Evolutionary conservation across 192 early-diverging fungal genomes (phyloP).

Genomic region (Chytriomyces confervae): DNA sequence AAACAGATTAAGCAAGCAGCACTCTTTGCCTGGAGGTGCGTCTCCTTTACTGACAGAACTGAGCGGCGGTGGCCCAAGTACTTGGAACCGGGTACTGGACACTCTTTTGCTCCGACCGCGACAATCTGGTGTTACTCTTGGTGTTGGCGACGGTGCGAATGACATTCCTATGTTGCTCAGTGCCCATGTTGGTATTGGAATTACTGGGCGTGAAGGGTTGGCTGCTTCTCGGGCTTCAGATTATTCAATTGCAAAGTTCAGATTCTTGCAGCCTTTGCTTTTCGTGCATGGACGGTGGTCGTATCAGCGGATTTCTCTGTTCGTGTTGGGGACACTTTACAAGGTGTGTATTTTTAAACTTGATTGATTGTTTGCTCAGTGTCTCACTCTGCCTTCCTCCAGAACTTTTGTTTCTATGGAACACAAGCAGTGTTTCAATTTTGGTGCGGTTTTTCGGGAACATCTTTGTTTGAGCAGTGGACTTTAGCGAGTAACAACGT

Average conservation of each 20-base stretch:
- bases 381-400: neutral
- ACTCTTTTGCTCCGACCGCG: slow-evolving; percentile 24
- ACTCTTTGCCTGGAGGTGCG: slow-evolving; percentile 9
- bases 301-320: slow-evolving; percentile 60
- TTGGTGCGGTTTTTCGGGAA: slow-evolving; percentile 78
- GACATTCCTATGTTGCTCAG: slow-evolving; percentile 95
- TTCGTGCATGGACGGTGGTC: slow-evolving; percentile 90
- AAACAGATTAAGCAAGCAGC: slow-evolving; percentile 21
- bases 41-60: slow-evolving; percentile 28
- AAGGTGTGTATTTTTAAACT: slow-evolving; percentile 53
- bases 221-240: slow-evolving; percentile 84
- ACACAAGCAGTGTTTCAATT: slow-evolving; percentile 80
- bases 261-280: slow-evolving; percentile 80
- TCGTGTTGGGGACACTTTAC: slow-evolving; percentile 83
- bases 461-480: slow-evolving; percentile 70
- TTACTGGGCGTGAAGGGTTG: slow-evolving; percentile 84
- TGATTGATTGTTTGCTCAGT: neutral
- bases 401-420: slow-evolving; percentile 74
- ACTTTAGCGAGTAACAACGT: slow-evolving; percentile 84
- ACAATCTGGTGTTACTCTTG: slow-evolving; percentile 68
- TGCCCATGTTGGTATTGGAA: slow-evolving; percentile 90
- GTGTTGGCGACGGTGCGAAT: slow-evolving; percentile 92
- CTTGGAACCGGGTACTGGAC: neutral
- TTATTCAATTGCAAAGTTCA: slow-evolving; percentile 88
- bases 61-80: neutral